Evolutionary conservation across 108 stramenopile genomes (phyloP), one percentile per base, ranked within the genome.

Genomic region (Nannochloropsis gaditana): DNA sequence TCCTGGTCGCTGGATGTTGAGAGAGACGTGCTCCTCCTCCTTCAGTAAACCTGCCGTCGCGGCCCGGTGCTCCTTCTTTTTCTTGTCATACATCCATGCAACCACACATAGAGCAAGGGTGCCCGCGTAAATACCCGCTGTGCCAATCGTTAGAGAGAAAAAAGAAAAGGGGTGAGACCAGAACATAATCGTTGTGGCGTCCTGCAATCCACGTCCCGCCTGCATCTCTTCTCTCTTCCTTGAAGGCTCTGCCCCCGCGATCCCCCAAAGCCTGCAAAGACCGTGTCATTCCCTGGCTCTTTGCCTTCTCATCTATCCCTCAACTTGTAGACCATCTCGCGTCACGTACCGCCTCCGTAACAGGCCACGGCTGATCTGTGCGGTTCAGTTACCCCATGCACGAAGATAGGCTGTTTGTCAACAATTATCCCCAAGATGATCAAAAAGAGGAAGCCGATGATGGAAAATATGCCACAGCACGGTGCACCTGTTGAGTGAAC

Each of bases 341-440:
- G 19, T 73, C 19, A 73, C 59, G 59, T 73, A 73, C 59, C 59
- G 59, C 59, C 59, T n/a, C 59, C 59, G n/a, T n/a, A 73, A n/a
- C 59, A 73, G 5, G 59, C 59, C 59, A 73, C 59, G 59, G 59
- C 15, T 15, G 59, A 73, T n/a, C n/a, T 73, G 59, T 8, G 59
- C 4, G 59, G 59, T n/a, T 73, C 59, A 15, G 59, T 73, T n/a
- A 73, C n/a, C 19, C 59, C 59, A 73, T 73, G 59, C 4, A 73
- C n/a, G 59, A 73, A 73, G 59, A 73, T 73, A 73, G 59, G 59
- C 59, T 73, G 59, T n/a, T 73, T 73, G 19, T 73, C 59, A 2
- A 73, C 59, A 73, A 73, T 73, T 15, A 73, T 73, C 19, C 59
- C 59, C 59, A 73, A 73, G 59, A 73, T 73, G 59, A 73, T 73